These are phyloP conservation scores for Saxispiralis lemnorum DNA, from an alignment of 495 filamentous ascomycete genomes.

Conservation along the genomic window DNA sequence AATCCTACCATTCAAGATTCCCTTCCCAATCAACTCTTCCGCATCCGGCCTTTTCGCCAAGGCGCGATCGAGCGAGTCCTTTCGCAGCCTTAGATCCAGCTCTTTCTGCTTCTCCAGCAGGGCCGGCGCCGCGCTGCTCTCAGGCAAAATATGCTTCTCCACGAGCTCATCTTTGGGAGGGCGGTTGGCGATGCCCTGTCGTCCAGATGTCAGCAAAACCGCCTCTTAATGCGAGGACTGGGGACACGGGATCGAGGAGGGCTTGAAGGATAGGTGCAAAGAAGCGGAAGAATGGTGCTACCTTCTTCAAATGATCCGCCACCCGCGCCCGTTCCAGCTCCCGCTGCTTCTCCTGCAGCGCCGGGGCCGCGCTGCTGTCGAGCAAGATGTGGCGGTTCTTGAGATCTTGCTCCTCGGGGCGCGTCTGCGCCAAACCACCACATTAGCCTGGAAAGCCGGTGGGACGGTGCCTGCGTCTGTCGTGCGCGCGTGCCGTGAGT, in stretches of 20 bases:
- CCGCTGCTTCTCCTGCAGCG: constrained; percentile 41
- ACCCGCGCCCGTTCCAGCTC: constrained; percentile 50
- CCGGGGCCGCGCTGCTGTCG: constrained; percentile 54
- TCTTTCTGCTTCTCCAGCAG: constrained; percentile 62
- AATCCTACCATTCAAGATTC: constrained; percentile 35
- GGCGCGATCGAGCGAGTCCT: constrained; percentile 67
- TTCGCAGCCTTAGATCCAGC: constrained; percentile 69
- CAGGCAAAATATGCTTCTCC: constrained; percentile 74
- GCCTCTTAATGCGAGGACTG: neutral
- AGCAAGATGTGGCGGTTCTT: constrained; percentile 56
- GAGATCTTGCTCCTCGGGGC: constrained; percentile 65
- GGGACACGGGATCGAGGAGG: too few species aligned
- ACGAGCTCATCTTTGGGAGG: constrained; percentile 49
- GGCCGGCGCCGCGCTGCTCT: constrained; percentile 52
- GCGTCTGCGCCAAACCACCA: constrained; percentile 19
- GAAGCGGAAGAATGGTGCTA: neutral
- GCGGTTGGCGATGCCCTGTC: constrained; percentile 26
- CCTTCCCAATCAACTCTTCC: constrained; percentile 57
- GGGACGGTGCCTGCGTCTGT: neutral
- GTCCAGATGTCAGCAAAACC: neutral
- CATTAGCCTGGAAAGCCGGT: neutral
- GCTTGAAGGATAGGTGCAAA: neutral
- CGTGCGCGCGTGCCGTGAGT: neutral
- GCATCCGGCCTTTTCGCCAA: constrained; percentile 56
- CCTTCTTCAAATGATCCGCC: constrained; percentile 47